phyloP scores from a whole-genome alignment of 768 basidiomycete genomes.

The Leccinum sublutescens region DNA sequence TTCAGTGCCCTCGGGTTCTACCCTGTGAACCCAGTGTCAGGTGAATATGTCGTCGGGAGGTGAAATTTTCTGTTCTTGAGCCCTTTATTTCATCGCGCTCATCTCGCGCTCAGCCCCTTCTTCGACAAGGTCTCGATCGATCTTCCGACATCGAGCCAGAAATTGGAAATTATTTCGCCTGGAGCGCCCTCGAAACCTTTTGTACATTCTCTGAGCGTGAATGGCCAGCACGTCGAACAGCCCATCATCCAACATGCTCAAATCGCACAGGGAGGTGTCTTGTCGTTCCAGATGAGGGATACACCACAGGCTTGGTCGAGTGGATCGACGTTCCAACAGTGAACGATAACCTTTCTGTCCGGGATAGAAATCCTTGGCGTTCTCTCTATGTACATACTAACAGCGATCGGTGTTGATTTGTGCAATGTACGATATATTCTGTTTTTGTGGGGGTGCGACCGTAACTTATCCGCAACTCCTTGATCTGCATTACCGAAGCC shows the following conservation, averaged over 20 bases:
- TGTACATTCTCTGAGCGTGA: slow-evolving; percentile 55
- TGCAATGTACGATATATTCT: neutral
- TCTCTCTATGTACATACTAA: neutral
- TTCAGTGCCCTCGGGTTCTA: slow-evolving; percentile 84
- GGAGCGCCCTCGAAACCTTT: slow-evolving; percentile 62
- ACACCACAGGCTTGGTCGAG: slow-evolving; percentile 44
- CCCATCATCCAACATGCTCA: slow-evolving; percentile 63
- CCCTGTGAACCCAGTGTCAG: slow-evolving; percentile 78
- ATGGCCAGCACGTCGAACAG: slow-evolving; percentile 42
- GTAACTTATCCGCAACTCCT: neutral
- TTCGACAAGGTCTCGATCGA: slow-evolving; percentile 54
- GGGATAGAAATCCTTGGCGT: neutral
- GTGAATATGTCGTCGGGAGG: slow-evolving; percentile 75
- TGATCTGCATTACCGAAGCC: neutral
- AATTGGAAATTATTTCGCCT: slow-evolving; percentile 50
- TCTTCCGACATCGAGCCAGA: slow-evolving; percentile 41
- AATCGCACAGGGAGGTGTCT: slow-evolving; percentile 52
- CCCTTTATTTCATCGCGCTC: neutral
- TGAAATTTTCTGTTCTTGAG: slow-evolving; percentile 26
- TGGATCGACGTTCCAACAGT: neutral
- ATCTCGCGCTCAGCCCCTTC: slow-evolving; percentile 39
- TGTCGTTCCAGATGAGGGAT: slow-evolving; percentile 67
- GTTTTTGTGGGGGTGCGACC: neutral
- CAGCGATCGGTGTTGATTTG: neutral
- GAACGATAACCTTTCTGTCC: neutral